Base-by-base conservation (phyloP, 1,284 basidiomycete species). In the Ceratobasidium sp. region DNA sequence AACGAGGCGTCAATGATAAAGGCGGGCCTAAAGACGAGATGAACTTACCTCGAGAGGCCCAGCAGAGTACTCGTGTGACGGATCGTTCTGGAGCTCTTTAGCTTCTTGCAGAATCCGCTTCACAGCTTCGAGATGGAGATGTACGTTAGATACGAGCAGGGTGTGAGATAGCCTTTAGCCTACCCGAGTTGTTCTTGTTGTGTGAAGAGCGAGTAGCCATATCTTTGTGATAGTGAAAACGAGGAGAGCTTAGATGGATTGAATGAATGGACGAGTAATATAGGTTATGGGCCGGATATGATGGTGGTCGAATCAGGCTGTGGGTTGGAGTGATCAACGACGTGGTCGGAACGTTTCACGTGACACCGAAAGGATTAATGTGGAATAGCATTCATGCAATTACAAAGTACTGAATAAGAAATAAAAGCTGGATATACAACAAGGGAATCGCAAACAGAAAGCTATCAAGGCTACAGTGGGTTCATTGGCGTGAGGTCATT, bases 91-190 rank as follows among this genome's bases (percentile, higher is more conserved):
- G 8, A 98, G 87, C 80, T 98, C 96, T 75, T 89, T 85, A 3
- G 96, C 96, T 82, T 98, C 96, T 80, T 95, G 94, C 89, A 98
- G 93, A 77, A 98, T 98, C 57, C 97, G 90, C 84, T 98, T 98
- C 73, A 98, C 92, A 69, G 95, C 94, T 87, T 82, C 79, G 47
- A 18, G 8, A 46, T 44, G 21, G 21, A 41, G 23, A 57, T 70
- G 38, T 32, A 58, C 16, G 43, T 41, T 26, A 64, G 16, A 8
- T 58, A 58, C 44, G 8, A 52, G 9, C 14, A 44, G 61, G 28
- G 54, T 59, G 43, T 26, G 66, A 16, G 54, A 21, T 28, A 44
- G 38, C 18, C 44, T 21, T 0, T 30, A 85, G 58, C 76, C 38
- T 47, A 91, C 92, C 92, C 57, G 92, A 89, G 80, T 93, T 94